phyloP scores from a whole-genome alignment of 352 stramenopile species.

The Nothophytophthora sp. region DNA sequence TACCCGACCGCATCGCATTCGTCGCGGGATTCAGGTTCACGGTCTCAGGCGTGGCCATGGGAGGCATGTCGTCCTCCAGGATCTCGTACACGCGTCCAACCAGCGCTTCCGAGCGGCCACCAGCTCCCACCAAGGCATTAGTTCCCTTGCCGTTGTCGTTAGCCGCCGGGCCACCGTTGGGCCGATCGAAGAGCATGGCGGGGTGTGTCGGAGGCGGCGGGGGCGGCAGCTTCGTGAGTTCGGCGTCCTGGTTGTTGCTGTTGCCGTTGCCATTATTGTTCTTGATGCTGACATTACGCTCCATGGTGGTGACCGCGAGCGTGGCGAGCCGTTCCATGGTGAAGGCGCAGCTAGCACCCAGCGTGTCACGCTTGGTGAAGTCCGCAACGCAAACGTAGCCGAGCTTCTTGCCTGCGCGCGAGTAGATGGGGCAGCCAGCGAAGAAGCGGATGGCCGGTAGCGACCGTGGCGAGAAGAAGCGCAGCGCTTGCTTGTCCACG shows the following conservation, averaged over 20 bases:
- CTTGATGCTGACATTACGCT: constrained; percentile 47
- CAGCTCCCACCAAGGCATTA: constrained; percentile 6
- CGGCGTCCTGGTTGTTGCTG: constrained; percentile 26
- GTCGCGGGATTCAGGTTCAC: constrained; percentile 21
- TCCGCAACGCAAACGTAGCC: constrained; percentile 83
- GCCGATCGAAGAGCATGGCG: constrained; percentile 48
- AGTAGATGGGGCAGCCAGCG: constrained; percentile 79
- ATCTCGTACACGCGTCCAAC: constrained; percentile 43
- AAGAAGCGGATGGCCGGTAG: constrained; percentile 72
- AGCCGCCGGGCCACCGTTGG: constrained; percentile 1
- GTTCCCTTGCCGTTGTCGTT: constrained; percentile 4
- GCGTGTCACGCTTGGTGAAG: constrained; percentile 70
- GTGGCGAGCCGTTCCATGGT: constrained; percentile 82
- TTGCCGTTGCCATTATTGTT: constrained; percentile 18
- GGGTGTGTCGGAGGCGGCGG: constrained; percentile 25
- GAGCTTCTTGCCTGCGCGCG: constrained; percentile 61
- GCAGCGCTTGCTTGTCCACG: constrained; percentile 65
- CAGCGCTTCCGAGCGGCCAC: constrained; percentile 17
- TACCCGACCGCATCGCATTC: constrained; percentile 8
- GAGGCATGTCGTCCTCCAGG: constrained; percentile 33
- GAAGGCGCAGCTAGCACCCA: constrained; percentile 71
- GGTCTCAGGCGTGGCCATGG: constrained; percentile 19
- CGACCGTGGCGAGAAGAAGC: constrained; percentile 48
- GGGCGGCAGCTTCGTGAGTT: constrained; percentile 19
- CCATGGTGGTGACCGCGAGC: constrained; percentile 78